A percentile compares a stretch with the other conserved stretches of the same genome.
These are phyloP conservation scores for Solanum phureja DNA, from an alignment of 257 asterid species.

Conservation along the genomic window DNA sequence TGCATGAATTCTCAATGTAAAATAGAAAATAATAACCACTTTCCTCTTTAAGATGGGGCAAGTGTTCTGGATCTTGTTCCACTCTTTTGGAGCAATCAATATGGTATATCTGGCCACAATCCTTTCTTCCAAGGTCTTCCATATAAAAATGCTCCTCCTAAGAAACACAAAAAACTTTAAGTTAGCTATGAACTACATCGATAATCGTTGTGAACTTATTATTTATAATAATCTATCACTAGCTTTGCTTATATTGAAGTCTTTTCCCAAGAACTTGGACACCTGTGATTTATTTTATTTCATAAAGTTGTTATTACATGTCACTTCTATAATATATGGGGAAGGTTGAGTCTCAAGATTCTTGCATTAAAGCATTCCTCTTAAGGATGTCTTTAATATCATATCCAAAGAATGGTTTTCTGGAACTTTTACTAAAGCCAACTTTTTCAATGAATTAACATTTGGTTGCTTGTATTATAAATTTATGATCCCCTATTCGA, in stretches of 20 bases:
- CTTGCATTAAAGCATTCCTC: slow-evolving; percentile 33
- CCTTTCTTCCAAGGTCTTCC: not conserved
- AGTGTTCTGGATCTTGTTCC: not conserved
- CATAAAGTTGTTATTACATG: slow-evolving; percentile 32
- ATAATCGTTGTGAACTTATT: too few species aligned
- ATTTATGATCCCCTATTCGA: not conserved
- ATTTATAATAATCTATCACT: not conserved
- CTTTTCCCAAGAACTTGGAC: slow-evolving; percentile 53
- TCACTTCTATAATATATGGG: slow-evolving; percentile 27
- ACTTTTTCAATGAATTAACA: slow-evolving; percentile 21
- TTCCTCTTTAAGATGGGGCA: not conserved
- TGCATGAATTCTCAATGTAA: too few species aligned
- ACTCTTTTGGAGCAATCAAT: not conserved
- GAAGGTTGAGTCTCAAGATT: slow-evolving; percentile 24
- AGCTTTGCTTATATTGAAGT: slow-evolving; percentile 2
- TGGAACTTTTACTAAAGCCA: slow-evolving; percentile 11
- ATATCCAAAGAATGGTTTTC: slow-evolving; percentile 21
- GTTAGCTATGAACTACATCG: too few species aligned
- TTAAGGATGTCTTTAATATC: slow-evolving; percentile 31
- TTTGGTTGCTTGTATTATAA: too few species aligned
- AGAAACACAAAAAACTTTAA: not conserved
- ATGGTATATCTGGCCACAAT: too few species aligned
- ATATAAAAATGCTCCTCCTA: too few species aligned
- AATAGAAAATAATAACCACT: too few species aligned
- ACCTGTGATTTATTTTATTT: slow-evolving; percentile 61